Conservation (phyloP, 2,329 filamentous ascomycete genomes). For the Penicillium nordicum region DNA sequence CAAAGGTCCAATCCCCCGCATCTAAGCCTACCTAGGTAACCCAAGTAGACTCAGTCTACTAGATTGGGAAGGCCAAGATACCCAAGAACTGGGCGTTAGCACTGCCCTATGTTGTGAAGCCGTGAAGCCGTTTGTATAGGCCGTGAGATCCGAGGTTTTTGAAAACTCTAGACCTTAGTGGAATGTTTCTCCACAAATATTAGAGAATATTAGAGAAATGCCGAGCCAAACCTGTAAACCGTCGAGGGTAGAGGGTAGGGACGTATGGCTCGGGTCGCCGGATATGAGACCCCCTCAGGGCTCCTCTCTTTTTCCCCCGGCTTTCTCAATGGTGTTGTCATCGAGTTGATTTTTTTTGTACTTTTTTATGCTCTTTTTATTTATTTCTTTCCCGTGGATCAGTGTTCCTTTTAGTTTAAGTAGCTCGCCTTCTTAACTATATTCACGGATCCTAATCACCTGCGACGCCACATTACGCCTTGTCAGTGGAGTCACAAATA, state of each 20-base stretch:
- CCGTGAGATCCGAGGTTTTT: neutral
- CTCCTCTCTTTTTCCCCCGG: neutral
- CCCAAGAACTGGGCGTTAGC: neutral
- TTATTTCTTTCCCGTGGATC: neutral
- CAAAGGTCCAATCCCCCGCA: neutral
- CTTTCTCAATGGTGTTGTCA: conserved; percentile 24
- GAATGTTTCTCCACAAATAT: conserved; percentile 1
- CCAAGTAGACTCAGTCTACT: neutral
- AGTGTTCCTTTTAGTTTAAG: neutral
- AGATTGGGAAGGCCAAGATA: neutral
- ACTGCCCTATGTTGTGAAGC: neutral
- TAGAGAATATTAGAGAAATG: neutral
- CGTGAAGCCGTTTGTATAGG: neutral
- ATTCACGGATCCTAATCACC: neutral
- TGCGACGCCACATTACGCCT: conserved; percentile 15
- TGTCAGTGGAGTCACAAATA: neutral
- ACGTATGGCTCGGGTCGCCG: conserved; percentile 20
- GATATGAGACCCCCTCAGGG: conserved; percentile 7
- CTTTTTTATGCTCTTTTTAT: neutral
- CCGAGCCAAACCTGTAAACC: conserved; percentile 3
- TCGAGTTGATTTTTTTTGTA: conserved; percentile 12
- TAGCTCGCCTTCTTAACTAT: neutral
- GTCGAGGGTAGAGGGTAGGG: neutral
- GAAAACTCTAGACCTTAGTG: neutral
- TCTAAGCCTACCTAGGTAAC: neutral